Conservation (phyloP, 108 stramenopile species). For the Pseudonitzschia pungens region DNA sequence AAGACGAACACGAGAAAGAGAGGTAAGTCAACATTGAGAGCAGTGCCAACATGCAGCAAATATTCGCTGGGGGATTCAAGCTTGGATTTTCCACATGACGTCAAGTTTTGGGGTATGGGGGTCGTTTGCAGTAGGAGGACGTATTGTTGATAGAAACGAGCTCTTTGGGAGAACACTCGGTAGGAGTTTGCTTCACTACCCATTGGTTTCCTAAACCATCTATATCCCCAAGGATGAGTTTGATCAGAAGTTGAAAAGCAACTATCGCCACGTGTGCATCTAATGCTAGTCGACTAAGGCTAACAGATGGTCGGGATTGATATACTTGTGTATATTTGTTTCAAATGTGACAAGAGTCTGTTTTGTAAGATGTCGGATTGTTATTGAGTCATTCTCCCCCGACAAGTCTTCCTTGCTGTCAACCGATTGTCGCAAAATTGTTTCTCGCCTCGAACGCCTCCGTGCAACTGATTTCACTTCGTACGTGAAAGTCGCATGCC, state of each 20-base stretch:
- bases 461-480: background rate
- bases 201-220: conserved; percentile 6
- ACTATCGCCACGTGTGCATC: conserved; percentile 6
- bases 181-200: background rate
- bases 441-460: background rate
- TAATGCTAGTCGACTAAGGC: conserved; percentile 42
- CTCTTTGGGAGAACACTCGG: background rate
- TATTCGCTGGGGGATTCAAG: background rate
- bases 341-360: background rate
- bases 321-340: background rate
- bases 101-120: background rate
- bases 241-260: background rate
- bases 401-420: background rate
- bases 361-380: conserved; percentile 8
- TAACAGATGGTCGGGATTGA: conserved; percentile 10
- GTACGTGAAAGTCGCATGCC: background rate
- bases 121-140: background rate
- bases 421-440: background rate
- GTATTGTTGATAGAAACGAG: background rate
- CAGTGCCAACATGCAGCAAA: background rate
- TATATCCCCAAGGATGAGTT: background rate
- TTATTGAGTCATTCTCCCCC: conserved; percentile 20
- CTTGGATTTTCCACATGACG: background rate
- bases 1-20: conserved; percentile 15
- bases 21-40: background rate